A percentile compares a stretch with the other conserved stretches of the same genome.
phyloP scores from a whole-genome alignment of 148 eudicot genomes.

The Rhododendron ferrugineum region DNA sequence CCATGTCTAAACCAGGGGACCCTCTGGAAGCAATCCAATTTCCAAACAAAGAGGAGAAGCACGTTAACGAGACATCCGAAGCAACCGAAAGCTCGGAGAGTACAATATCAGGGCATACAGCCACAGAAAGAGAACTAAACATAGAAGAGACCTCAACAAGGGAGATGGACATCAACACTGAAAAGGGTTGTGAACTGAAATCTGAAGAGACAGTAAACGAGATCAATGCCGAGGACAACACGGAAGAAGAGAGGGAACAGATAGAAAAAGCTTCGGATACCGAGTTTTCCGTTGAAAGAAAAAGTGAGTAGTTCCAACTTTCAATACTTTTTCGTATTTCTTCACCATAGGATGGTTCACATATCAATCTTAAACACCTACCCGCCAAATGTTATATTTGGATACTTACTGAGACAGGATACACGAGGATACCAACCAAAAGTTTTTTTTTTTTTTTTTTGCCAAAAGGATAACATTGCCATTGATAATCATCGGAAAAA shows the following conservation, averaged over 20 bases:
- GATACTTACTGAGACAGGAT: background rate
- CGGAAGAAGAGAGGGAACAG: conserved; percentile 3
- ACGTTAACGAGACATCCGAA: background rate
- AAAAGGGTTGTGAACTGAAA: conserved; percentile 1
- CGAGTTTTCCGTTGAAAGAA: conserved; percentile 2
- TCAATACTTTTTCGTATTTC: background rate
- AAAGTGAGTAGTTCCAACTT: conserved; percentile 9
- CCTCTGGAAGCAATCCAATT: conserved; percentile 8
- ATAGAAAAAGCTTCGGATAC: background rate
- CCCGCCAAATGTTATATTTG: background rate
- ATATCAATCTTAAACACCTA: background rate
- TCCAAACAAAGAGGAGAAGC: conserved; percentile 6
- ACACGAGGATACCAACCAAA: too few relatives aligned
- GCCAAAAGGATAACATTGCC: too few relatives aligned
- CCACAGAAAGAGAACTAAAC: conserved; percentile 1
- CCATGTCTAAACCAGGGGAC: background rate
- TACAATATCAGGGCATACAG: conserved; percentile 4
- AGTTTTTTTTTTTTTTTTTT: too few relatives aligned
- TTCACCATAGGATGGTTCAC: background rate
- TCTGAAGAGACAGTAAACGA: conserved; percentile 9
- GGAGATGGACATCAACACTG: background rate
- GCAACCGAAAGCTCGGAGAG: conserved; percentile 1
- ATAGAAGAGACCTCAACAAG: background rate
- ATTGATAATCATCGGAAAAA: too few relatives aligned
- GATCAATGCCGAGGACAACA: background rate